Evolutionary conservation across 176 grass and related monocot species (phyloP).

Genomic region (Secale cereale): DNA sequence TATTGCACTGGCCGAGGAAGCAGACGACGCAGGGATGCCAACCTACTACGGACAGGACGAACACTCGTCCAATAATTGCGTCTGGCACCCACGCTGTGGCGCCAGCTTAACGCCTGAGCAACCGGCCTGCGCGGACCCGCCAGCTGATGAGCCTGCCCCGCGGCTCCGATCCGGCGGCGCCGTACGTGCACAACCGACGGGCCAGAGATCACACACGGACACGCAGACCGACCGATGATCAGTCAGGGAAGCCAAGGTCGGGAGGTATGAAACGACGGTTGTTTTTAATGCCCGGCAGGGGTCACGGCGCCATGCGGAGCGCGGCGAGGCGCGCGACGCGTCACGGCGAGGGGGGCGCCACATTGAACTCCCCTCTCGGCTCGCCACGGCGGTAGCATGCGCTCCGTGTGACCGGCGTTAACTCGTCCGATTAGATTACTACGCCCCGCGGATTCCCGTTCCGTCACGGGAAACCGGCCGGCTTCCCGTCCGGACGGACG

Average conservation of each 20-base stretch:
- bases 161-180: not conserved
- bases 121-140: not conserved
- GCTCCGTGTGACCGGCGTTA: conserved; percentile 29
- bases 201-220: not conserved
- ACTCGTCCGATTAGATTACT: not conserved
- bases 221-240: not conserved
- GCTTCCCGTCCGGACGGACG: no score
- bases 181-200: not conserved
- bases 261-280: not conserved
- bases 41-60: not conserved
- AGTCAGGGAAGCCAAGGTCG: not conserved
- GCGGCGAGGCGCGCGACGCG: not conserved
- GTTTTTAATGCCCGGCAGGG: not conserved
- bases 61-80: not conserved
- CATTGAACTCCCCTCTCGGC: conserved; percentile 13
- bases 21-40: not conserved
- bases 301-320: not conserved
- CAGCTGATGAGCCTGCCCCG: not conserved
- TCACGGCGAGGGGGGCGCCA: not conserved
- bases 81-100: not conserved
- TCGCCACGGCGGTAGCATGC: not conserved
- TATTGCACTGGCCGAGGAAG: not conserved
- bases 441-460: not conserved
- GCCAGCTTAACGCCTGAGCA: not conserved
- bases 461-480: not conserved